A percentile compares a stretch with the other conserved stretches of the same genome.
Evolutionary conservation across 306 rosid genomes (phyloP).

Genomic region (Malus sieversii): DNA sequence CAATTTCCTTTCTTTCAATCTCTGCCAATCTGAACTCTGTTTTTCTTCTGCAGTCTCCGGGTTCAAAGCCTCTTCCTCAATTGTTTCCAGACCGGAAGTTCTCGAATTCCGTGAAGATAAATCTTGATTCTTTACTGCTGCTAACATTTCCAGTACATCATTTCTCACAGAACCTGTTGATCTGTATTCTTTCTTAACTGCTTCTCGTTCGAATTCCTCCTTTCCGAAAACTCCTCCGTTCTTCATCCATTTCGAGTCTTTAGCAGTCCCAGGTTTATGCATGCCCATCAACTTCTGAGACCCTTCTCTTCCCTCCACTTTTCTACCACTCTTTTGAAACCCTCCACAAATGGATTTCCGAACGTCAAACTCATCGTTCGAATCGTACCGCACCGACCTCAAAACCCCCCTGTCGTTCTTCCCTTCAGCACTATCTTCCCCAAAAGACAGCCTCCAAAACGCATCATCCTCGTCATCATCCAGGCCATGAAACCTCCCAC

Average conservation of each 20-base stretch:
- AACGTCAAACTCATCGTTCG: constrained; percentile 32
- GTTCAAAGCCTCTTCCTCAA: constrained; percentile 15
- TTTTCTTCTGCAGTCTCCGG: constrained; percentile 22
- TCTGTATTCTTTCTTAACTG: constrained; percentile 25
- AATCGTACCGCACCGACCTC: constrained; percentile 23
- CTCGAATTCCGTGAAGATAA: constrained; percentile 19
- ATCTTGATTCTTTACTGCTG: constrained; percentile 28
- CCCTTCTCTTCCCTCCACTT: constrained; percentile 26
- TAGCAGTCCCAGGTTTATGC: constrained; percentile 28
- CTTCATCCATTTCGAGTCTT: constrained; percentile 27
- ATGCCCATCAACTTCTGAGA: constrained; percentile 27
- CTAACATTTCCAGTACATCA: constrained; percentile 24
- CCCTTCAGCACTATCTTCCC: constrained; percentile 34
- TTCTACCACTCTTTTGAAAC: constrained; percentile 15
- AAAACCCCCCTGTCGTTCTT: constrained; percentile 29
- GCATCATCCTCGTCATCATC: constrained; percentile 43
- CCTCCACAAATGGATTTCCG: constrained; percentile 15
- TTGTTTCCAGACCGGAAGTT: constrained; percentile 26
- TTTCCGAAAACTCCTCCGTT: constrained; percentile 3
- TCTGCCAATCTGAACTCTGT: constrained; percentile 22
- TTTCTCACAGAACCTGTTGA: constrained; percentile 25
- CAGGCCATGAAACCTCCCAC: constrained; percentile 35
- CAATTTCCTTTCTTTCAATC: constrained; percentile 26
- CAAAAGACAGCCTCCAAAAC: constrained; percentile 78
- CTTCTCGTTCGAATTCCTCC: constrained; percentile 27